Evolutionary conservation across 2,329 filamentous ascomycete species (phyloP).

Genomic region (Periconia sp.): DNA sequence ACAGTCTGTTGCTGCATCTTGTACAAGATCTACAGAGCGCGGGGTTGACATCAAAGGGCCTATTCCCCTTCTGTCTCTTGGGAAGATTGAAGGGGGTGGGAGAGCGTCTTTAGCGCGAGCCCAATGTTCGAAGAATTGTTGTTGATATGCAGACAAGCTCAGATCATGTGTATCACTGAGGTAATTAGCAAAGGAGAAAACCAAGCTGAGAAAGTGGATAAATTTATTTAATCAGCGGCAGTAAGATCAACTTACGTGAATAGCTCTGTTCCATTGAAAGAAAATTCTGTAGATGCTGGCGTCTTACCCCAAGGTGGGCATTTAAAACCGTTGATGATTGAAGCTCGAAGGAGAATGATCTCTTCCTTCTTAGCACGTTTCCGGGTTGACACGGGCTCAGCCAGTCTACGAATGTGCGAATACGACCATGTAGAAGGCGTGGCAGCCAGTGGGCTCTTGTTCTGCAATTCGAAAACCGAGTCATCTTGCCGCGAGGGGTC

Average conservation of each 20-base stretch:
- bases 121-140: slow-evolving; percentile 82
- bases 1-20: slow-evolving; percentile 95
- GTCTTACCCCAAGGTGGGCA: slow-evolving; percentile 82
- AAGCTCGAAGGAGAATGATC: slow-evolving; percentile 76
- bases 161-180: slow-evolving; percentile 73
- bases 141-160: slow-evolving; percentile 75
- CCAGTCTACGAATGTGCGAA: slow-evolving; percentile 43
- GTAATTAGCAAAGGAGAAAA: too few relatives aligned
- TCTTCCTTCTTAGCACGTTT: slow-evolving; percentile 73
- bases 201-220: not conserved
- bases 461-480: too few relatives aligned
- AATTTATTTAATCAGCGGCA: too few relatives aligned
- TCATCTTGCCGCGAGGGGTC: too few relatives aligned
- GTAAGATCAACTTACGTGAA: slow-evolving; percentile 66
- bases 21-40: slow-evolving; percentile 79
- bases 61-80: slow-evolving; percentile 30
- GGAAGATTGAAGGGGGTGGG: slow-evolving; percentile 50
- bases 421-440: slow-evolving; percentile 16
- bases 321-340: slow-evolving; percentile 78
- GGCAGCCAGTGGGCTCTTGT: slow-evolving; percentile 1
- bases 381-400: slow-evolving; percentile 61
- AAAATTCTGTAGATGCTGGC: slow-evolving; percentile 70
- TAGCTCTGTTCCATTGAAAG: slow-evolving; percentile 55
- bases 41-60: slow-evolving; percentile 63
- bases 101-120: slow-evolving; percentile 74